phyloP scores from a whole-genome alignment of 768 basidiomycete genomes.

The Suillus ampliporus region DNA sequence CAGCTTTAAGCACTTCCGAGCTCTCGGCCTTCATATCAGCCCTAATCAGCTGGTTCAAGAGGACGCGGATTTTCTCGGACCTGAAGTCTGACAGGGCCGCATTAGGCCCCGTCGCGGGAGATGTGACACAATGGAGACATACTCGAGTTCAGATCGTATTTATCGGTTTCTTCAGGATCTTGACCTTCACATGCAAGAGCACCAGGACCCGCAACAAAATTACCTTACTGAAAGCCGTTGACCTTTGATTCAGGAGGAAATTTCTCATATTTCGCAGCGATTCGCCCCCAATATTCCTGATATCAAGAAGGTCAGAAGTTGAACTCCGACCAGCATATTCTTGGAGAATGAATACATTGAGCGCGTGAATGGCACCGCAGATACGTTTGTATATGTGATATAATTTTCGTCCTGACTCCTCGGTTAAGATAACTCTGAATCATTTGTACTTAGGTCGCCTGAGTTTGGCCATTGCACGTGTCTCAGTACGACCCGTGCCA shows the following conservation, averaged over 20 bases:
- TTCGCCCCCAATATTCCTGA: constrained; percentile 94
- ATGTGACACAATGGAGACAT: constrained; percentile 16
- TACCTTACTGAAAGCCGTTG: constrained; percentile 30
- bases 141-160: constrained; percentile 94
- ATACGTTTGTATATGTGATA: constrained; percentile 57
- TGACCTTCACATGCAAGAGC: constrained; percentile 91
- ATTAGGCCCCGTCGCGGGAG: not conserved
- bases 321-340: constrained; percentile 70
- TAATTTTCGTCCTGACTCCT: constrained; percentile 25
- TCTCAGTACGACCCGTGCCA: no score
- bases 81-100: constrained; percentile 66
- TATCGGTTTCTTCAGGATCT: constrained; percentile 82
- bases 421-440: not conserved
- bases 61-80: constrained; percentile 92
- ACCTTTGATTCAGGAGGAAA: constrained; percentile 85
- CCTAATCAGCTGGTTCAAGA: constrained; percentile 91
- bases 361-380: constrained; percentile 85
- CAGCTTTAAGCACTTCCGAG: constrained; percentile 87
- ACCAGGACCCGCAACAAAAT: constrained; percentile 72
- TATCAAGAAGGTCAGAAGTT: constrained; percentile 94
- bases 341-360: constrained; percentile 99
- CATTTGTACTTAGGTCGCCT: no score
- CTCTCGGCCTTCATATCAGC: constrained; percentile 92
- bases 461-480: no score
- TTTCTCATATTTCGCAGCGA: constrained; percentile 83